These are phyloP conservation scores for Alternaria dauci DNA, from an alignment of 2,329 filamentous ascomycete genomes.

Conservation along the genomic window DNA sequence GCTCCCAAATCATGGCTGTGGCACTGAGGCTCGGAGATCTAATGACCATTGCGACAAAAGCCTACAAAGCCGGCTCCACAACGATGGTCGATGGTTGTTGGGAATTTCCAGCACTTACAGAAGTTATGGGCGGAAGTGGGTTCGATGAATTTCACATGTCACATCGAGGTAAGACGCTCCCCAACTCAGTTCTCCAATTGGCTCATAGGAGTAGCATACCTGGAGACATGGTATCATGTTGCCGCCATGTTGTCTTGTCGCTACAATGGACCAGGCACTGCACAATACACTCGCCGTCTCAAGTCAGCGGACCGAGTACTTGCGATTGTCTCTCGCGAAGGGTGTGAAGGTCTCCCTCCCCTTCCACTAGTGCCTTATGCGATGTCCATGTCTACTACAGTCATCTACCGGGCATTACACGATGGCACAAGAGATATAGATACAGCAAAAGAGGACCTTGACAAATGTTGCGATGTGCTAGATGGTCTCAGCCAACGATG, in stretches of 20 bases:
- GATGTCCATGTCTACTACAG: constrained; percentile 12
- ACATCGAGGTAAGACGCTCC: constrained; percentile 3
- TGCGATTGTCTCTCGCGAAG: background rate
- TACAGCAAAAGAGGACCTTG: background rate
- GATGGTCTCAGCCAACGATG: constrained; percentile 1
- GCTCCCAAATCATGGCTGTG: constrained; percentile 8
- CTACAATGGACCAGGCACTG: constrained; percentile 5
- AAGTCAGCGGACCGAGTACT: constrained; percentile 1
- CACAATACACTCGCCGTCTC: background rate
- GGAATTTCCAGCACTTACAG: background rate
- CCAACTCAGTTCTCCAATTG: background rate
- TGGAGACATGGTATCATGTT: constrained; percentile 14
- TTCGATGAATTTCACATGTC: constrained; percentile 8
- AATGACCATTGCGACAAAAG: constrained; percentile 3
- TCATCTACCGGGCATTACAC: constrained; percentile 8
- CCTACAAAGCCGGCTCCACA: constrained; percentile 3
- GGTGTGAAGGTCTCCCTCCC: constrained; percentile 1
- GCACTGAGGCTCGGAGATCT: constrained; percentile 2
- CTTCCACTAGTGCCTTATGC: constrained; percentile 7
- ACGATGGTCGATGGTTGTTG: background rate
- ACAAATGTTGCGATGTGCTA: constrained; percentile 1
- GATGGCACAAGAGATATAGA: constrained; percentile 4
- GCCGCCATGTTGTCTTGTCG: constrained; percentile 11
- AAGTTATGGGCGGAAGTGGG: background rate
- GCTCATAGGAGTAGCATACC: constrained; percentile 1